phyloP scores from a whole-genome alignment of 2,329 filamentous ascomycete genomes.

The Aureobasidium sp. region DNA sequence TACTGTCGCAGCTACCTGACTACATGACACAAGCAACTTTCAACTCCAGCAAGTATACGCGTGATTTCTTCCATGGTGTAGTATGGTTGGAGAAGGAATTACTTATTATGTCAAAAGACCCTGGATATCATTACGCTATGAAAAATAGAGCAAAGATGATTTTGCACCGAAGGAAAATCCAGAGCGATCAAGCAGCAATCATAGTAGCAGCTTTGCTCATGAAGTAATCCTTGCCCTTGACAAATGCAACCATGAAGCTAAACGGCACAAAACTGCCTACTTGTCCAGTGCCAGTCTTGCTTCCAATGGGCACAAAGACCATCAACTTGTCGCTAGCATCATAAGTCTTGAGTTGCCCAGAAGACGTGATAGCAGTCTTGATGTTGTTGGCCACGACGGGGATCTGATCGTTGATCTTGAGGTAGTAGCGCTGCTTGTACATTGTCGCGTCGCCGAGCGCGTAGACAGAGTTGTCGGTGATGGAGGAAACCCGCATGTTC shows the following conservation, averaged over 20 bases:
- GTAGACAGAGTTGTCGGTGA: background rate
- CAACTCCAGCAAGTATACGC: no score
- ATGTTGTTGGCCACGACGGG: conserved; percentile 6
- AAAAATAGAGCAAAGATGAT: background rate
- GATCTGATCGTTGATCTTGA: conserved; percentile 15
- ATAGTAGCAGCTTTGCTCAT: conserved; percentile 10
- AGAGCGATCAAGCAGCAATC: background rate
- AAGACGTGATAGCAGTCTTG: background rate
- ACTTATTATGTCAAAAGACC: background rate
- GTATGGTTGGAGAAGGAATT: no score
- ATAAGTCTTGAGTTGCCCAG: background rate
- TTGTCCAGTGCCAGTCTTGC: conserved; percentile 4
- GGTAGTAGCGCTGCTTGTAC: conserved; percentile 11
- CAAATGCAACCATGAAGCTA: conserved; percentile 15
- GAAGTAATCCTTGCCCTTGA: conserved; percentile 13
- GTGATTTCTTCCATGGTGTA: no score
- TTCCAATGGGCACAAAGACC: conserved; percentile 13
- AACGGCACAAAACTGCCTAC: conserved; percentile 7
- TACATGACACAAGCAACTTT: no score
- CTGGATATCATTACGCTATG: background rate
- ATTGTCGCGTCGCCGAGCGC: conserved; percentile 10
- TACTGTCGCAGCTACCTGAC: no score
- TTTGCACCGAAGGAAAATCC: no score
- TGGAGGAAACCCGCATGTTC: conserved; percentile 6
- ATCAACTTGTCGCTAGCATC: conserved; percentile 10